A percentile compares a stretch with the other conserved stretches of the same genome.
phyloP scores from a whole-genome alignment of 495 filamentous ascomycete species.

The Daldinia childiae region DNA sequence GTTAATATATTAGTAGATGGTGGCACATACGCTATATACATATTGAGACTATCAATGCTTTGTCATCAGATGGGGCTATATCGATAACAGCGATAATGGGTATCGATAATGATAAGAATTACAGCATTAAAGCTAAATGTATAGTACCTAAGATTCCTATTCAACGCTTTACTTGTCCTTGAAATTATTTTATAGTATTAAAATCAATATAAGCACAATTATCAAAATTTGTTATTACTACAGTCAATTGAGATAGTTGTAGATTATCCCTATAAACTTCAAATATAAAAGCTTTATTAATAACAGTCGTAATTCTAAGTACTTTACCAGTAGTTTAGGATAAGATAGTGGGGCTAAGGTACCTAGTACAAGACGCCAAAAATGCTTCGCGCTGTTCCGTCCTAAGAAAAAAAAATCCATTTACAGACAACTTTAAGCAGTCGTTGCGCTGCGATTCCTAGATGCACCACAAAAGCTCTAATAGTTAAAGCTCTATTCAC shows the following conservation, averaged over 20 bases:
- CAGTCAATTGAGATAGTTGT: not conserved
- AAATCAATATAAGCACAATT: no score
- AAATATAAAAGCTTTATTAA: not conserved
- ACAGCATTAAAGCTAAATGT: not conserved
- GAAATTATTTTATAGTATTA: no score
- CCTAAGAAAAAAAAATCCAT: conserved; percentile 40
- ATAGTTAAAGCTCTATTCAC: not conserved
- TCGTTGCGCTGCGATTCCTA: conserved; percentile 15
- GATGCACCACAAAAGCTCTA: conserved; percentile 8
- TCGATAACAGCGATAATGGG: no score
- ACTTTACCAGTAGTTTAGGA: not conserved
- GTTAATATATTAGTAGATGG: no score
- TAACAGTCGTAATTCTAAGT: not conserved
- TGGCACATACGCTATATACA: not conserved
- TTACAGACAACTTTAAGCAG: conserved; percentile 19
- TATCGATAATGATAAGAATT: conserved; percentile 6
- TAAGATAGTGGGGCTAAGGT: not conserved
- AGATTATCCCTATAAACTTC: not conserved
- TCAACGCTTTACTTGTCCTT: not conserved
- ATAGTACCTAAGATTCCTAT: not conserved
- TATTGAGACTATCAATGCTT: not conserved
- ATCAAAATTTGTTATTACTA: no score
- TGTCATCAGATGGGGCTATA: conserved; percentile 10
- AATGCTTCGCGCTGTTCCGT: conserved; percentile 17
- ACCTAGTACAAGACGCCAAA: conserved; percentile 8